These are phyloP conservation scores for Colletotrichum sp. DNA, from an alignment of 2,329 filamentous ascomycete species.

Conservation along the genomic window DNA sequence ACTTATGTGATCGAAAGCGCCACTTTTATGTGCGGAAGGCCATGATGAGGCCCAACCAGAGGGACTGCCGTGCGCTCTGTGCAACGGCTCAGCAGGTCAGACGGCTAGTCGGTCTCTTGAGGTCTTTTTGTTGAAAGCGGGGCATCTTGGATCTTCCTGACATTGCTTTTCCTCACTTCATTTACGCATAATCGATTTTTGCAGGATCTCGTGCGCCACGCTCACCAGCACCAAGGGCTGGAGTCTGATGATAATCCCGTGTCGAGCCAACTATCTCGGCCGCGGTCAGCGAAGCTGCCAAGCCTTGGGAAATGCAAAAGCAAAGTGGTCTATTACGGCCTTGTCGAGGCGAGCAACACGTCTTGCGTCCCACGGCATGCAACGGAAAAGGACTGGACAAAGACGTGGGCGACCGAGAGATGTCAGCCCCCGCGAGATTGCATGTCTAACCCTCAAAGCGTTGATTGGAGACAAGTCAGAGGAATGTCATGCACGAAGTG, in stretches of 20 bases:
- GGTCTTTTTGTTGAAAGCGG: background rate
- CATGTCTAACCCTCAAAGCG: background rate
- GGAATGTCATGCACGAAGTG: background rate
- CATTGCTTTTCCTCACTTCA: background rate
- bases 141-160: background rate
- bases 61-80: background rate
- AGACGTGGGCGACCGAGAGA: background rate
- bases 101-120: background rate
- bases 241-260: background rate
- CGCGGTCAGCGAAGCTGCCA: background rate
- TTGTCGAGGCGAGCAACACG: background rate
- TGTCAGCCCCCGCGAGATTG: background rate
- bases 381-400: background rate
- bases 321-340: background rate
- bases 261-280: background rate
- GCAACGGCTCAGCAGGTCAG: background rate
- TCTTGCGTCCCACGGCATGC: background rate
- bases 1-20: background rate
- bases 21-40: background rate
- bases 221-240: background rate
- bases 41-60: background rate
- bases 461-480: background rate
- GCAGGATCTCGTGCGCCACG: background rate
- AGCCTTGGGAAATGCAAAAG: background rate
- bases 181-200: background rate